Evolutionary conservation across 192 early-diverging fungal genomes (phyloP), one percentile per base, ranked within the genome.

Genomic region (Coemansia aciculifera): DNA sequence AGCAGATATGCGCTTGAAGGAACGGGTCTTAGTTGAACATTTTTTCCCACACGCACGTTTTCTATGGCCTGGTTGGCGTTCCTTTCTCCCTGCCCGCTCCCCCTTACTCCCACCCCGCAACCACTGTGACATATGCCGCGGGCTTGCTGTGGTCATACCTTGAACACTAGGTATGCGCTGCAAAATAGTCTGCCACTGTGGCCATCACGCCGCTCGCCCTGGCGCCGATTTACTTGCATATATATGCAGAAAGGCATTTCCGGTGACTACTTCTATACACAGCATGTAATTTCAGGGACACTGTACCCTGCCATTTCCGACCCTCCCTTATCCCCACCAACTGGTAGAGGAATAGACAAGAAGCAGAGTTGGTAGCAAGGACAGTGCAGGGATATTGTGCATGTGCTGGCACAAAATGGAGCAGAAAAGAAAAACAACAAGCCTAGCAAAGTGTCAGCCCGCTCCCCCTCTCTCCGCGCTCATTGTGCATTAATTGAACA

Each of bases 11-110:
- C 12, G 12, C 51, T 54, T 29, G 12, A 54, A 27, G 23, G 51
- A 29, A 23, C 51, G 24, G 12, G 51, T 3, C 51, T 52, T 11
- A 52, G 8, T 24, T 29, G 23, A 52, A 12, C 12, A 31, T 29
- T 23, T 31, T 57, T 57, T 57, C 54, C 54, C 54, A 57, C 54
- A 57, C 54, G 29, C 54, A 57, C 54, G 54, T 57, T 57, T 57
- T 57, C 54, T 31, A 8, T 5, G 15, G 6, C 29, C 5, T 57
- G 54, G 54, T 32, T 34, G 54, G 54, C 54, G 15, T 34, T 32
- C 54, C 29, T 17, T 54, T 54, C 27, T 24, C 51, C 51, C 54
- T 7, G 6, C 12, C 31, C 8, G 19, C n/a, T 9, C 46, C 7
- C 5, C 13, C 15, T 17, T 17, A 2, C 17, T 17, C 43, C 43